These are phyloP conservation scores for Phytophthora sansomeana DNA, from an alignment of 352 stramenopile genomes.

Conservation along the genomic window DNA sequence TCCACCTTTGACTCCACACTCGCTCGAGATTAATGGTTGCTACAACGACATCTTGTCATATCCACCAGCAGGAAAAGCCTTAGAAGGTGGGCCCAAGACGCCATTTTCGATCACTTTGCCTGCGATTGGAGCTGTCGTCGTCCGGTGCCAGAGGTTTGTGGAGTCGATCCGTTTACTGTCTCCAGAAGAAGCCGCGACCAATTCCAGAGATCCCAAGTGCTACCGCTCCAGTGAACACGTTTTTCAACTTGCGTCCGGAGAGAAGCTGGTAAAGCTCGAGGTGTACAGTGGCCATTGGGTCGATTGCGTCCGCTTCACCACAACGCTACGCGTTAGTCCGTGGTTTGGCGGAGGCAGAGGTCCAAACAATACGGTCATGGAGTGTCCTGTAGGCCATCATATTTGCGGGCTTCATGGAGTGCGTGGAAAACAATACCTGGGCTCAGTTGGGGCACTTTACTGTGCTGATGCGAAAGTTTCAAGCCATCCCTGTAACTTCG, in stretches of 20 bases:
- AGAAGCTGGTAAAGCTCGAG: conserved; percentile 51
- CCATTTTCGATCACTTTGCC: conserved; percentile 29
- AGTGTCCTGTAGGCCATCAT: conserved; percentile 34
- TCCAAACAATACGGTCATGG: conserved; percentile 28
- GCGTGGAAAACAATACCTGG: conserved; percentile 44
- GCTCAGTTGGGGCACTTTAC: conserved; percentile 45
- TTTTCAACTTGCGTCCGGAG: conserved; percentile 49
- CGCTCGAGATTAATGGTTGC: neutral
- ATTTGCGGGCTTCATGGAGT: conserved; percentile 55
- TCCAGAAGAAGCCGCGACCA: conserved; percentile 27
- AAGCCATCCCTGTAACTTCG: neutral
- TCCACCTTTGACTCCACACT: neutral
- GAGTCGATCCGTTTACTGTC: conserved; percentile 43
- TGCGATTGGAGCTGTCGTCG: conserved; percentile 36
- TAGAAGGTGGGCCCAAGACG: conserved; percentile 35
- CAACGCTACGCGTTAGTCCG: conserved; percentile 49
- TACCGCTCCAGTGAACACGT: conserved; percentile 54
- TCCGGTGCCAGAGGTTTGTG: conserved; percentile 51
- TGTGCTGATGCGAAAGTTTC: conserved; percentile 16
- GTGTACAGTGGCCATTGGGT: conserved; percentile 62
- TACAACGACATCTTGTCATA: conserved; percentile 14
- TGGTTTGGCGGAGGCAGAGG: conserved; percentile 60
- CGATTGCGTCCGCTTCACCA: conserved; percentile 56
- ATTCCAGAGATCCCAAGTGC: conserved; percentile 21
- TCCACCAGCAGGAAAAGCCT: conserved; percentile 34